Evolutionary conservation across 352 stramenopile genomes (phyloP).

Genomic region (Phytopythium sindhum): DNA sequence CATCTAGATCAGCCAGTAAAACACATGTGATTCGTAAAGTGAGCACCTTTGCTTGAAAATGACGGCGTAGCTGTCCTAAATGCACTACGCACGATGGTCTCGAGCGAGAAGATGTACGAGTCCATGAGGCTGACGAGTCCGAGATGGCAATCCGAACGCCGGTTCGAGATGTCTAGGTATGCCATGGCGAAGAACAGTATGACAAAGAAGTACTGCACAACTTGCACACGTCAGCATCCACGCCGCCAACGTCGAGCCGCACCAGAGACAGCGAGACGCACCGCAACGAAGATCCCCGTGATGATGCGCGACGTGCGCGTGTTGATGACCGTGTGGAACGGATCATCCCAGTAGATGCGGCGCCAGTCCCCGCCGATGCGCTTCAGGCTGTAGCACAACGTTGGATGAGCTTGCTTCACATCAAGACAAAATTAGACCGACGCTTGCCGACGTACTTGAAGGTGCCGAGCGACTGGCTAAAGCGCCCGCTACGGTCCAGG

Average conservation of each 20-base stretch:
- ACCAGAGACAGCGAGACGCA: constrained; percentile 21
- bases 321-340: constrained; percentile 88
- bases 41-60: not conserved
- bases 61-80: not conserved
- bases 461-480: constrained; percentile 64
- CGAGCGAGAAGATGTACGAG: constrained; percentile 84
- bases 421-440: not conserved
- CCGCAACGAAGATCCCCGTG: constrained; percentile 69
- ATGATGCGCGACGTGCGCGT: constrained; percentile 80
- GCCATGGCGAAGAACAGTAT: constrained; percentile 79
- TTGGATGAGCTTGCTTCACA: not conserved
- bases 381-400: constrained; percentile 33
- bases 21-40: not conserved
- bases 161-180: constrained; percentile 68
- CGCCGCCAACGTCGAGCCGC: not conserved
- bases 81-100: constrained; percentile 68
- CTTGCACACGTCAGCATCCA: not conserved
- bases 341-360: constrained; percentile 80
- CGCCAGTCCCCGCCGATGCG: constrained; percentile 77
- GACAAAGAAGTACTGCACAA: constrained; percentile 66
- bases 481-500: constrained; percentile 56
- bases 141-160: constrained; percentile 64
- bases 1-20: constrained; percentile 42
- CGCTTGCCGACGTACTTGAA: constrained; percentile 49
- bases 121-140: constrained; percentile 73